phyloP scores from a whole-genome alignment of 257 asterid genomes.

The Rubia yunnanensis region DNA sequence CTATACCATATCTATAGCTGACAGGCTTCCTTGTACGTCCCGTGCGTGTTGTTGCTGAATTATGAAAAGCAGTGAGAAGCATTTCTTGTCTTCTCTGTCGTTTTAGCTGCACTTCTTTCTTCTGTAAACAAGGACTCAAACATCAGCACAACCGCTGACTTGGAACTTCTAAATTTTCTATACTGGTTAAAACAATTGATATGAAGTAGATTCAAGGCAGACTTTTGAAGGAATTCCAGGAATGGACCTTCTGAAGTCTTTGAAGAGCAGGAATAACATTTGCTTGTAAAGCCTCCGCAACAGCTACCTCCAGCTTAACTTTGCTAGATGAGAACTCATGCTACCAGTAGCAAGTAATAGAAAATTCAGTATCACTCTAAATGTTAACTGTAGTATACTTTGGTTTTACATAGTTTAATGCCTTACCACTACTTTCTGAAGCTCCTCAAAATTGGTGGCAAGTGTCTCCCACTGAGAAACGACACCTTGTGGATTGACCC shows the following conservation, averaged over 20 bases:
- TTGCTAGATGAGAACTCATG: slow-evolving; percentile 45
- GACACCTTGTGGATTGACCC: slow-evolving; percentile 24
- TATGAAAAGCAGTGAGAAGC: slow-evolving; percentile 29
- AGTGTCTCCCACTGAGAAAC: slow-evolving; percentile 71
- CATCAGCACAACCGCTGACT: neutral
- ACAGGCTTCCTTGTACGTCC: slow-evolving; percentile 44
- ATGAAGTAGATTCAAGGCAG: neutral
- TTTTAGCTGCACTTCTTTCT: slow-evolving; percentile 43
- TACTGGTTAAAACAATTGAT: neutral
- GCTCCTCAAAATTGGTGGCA: slow-evolving; percentile 75
- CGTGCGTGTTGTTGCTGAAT: slow-evolving; percentile 44
- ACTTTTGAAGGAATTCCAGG: slow-evolving; percentile 8
- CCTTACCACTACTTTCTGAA: slow-evolving; percentile 57
- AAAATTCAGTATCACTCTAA: slow-evolving; percentile 8
- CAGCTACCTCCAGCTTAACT: slow-evolving; percentile 51
- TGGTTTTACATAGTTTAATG: neutral
- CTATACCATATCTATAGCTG: slow-evolving; percentile 64
- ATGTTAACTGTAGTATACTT: slow-evolving; percentile 6
- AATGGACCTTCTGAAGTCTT: slow-evolving; percentile 61
- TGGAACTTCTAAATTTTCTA: neutral
- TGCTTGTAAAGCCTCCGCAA: slow-evolving; percentile 41
- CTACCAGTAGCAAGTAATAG: slow-evolving; percentile 33
- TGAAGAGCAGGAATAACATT: slow-evolving; percentile 60
- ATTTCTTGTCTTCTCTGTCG: slow-evolving; percentile 34
- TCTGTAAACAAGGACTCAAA: slow-evolving; percentile 38